Evolutionary conservation across 2,329 filamentous ascomycete species (phyloP).

Genomic region (Fusarium succisae): DNA sequence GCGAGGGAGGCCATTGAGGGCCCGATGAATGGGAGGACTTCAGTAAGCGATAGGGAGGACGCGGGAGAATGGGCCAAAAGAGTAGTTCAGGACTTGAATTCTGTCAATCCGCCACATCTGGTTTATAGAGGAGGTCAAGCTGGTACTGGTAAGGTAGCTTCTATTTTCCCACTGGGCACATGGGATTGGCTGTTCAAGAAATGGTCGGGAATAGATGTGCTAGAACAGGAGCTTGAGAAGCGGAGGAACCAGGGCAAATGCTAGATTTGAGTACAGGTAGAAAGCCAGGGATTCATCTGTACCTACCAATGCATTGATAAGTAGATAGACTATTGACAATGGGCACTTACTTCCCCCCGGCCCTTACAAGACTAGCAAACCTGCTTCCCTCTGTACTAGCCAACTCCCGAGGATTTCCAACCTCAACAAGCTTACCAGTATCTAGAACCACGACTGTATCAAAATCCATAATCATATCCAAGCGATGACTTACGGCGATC

Average conservation of each 20-base stretch:
- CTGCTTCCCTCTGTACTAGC: slow-evolving; percentile 34
- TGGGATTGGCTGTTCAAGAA: background rate
- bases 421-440: slow-evolving; percentile 56
- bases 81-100: background rate
- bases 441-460: slow-evolving; percentile 61
- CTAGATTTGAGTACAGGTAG: background rate
- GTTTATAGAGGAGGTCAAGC: background rate
- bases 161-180: background rate
- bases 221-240: background rate
- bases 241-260: background rate
- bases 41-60: background rate
- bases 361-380: slow-evolving; percentile 41
- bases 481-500: slow-evolving; percentile 56
- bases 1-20: background rate
- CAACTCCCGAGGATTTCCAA: slow-evolving; percentile 35
- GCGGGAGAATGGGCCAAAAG: background rate
- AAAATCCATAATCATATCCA: slow-evolving; percentile 61
- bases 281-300: background rate
- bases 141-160: background rate
- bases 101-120: background rate
- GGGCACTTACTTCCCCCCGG: background rate
- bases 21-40: background rate
- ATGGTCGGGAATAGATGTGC: background rate
- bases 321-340: background rate
- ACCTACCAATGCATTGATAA: background rate